Percentiles rank a stretch among this genome's conserved stretches.
Conservation (phyloP, 1,284 basidiomycete species). For the Trichosporon inkin region DNA sequence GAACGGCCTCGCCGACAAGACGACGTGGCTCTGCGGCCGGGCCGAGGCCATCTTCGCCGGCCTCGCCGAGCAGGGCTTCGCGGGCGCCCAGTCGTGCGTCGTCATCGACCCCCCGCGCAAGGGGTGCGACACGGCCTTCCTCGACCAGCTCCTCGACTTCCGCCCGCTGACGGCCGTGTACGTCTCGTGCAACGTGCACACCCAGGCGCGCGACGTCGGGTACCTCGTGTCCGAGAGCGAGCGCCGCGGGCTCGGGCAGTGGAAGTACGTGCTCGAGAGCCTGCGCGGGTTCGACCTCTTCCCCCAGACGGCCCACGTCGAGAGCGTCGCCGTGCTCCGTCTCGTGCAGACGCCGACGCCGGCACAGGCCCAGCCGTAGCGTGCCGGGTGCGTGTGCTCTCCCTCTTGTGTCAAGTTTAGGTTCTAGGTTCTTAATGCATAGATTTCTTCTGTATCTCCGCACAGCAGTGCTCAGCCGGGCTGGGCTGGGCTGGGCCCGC, state of each 20-base stretch:
- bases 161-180: conserved; percentile 71
- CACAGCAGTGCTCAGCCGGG: no score
- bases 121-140: conserved; percentile 78
- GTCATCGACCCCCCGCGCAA: conserved; percentile 69
- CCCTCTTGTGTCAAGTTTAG: no score
- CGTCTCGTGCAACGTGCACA: conserved; percentile 82
- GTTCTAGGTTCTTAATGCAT: no score
- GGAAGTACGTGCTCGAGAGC: conserved; percentile 61
- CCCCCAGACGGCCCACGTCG: conserved; percentile 56
- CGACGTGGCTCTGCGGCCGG: conserved; percentile 55
- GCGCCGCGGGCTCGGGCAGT: conserved; percentile 24
- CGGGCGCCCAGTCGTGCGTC: conserved; percentile 42
- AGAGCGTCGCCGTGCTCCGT: conserved; percentile 62
- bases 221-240: conserved; percentile 26
- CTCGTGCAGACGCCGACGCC: conserved; percentile 32
- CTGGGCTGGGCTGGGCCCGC: no score
- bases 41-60: conserved; percentile 57
- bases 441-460: no score
- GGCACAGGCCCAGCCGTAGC: no score
- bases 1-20: conserved; percentile 56
- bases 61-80: conserved; percentile 38
- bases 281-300: conserved; percentile 85
- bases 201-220: conserved; percentile 46
- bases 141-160: conserved; percentile 72
- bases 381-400: no score